These are phyloP conservation scores for Ettlia oleoabundans DNA, from an alignment of 139 green algal species.

Conservation along the genomic window DNA sequence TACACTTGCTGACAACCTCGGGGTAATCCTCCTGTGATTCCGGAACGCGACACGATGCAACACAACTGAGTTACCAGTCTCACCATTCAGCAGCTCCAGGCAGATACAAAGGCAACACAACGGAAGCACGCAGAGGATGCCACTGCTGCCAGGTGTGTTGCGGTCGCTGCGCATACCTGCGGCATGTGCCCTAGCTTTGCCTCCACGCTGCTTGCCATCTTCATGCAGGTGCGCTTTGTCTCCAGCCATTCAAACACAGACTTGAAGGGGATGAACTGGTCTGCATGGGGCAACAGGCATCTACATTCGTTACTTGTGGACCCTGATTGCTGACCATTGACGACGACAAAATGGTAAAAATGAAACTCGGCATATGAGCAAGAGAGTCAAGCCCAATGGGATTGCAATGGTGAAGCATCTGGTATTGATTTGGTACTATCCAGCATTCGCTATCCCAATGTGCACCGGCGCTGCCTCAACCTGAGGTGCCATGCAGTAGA, in stretches of 20 bases:
- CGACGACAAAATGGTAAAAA: no score
- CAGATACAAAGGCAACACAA: neutral
- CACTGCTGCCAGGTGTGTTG: neutral
- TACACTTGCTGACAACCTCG: conserved; percentile 47
- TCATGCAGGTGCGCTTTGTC: conserved; percentile 64
- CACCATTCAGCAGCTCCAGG: no score
- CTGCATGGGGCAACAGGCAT: no score
- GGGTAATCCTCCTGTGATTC: conserved; percentile 66
- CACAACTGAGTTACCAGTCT: no score
- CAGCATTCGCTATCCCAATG: no score
- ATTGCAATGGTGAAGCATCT: no score
- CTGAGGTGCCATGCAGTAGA: conserved; percentile 66
- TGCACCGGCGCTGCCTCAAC: no score
- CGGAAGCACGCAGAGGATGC: neutral
- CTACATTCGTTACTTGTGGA: no score
- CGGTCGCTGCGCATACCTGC: neutral
- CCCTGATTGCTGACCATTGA: no score
- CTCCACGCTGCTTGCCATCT: conserved; percentile 42
- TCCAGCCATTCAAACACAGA: conserved; percentile 62
- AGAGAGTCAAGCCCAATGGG: no score
- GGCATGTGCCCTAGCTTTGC: conserved; percentile 64
- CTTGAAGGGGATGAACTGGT: neutral
- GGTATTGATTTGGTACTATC: no score
- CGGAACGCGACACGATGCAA: neutral
- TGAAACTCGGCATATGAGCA: no score